phyloP scores from a whole-genome alignment of 371 early-diverging fungal species.

The Rhizopus microsporus region DNA sequence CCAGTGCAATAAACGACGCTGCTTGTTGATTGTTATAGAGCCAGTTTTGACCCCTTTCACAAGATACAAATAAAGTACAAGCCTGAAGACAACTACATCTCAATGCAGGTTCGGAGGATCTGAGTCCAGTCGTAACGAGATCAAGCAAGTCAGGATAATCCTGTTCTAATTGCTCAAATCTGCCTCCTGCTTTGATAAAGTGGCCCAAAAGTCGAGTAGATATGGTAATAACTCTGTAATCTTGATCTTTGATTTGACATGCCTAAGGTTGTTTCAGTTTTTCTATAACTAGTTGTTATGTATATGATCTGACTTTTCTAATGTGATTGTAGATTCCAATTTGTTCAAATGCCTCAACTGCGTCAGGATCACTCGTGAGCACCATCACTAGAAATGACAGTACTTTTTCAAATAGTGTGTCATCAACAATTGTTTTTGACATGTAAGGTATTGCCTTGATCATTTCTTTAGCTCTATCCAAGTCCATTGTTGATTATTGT shows the following conservation, averaged over 20 bases:
- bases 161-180: slow-evolving; percentile 14
- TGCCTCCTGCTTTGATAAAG: slow-evolving; percentile 16
- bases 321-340: slow-evolving; percentile 26
- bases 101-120: slow-evolving; percentile 35
- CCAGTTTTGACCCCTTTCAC: slow-evolving; percentile 21
- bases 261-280: slow-evolving; percentile 4
- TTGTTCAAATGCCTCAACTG: slow-evolving; percentile 9
- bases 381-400: slow-evolving; percentile 28
- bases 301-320: slow-evolving; percentile 13
- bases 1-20: slow-evolving; percentile 22
- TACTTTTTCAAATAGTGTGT: slow-evolving; percentile 51
- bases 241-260: slow-evolving; percentile 26
- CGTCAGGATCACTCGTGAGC: slow-evolving; percentile 6
- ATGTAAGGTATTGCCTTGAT: slow-evolving; percentile 39
- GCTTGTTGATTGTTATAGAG: slow-evolving; percentile 24
- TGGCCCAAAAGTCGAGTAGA: slow-evolving; percentile 43
- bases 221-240: slow-evolving; percentile 39
- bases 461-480: slow-evolving; percentile 30
- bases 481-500: slow-evolving; percentile 16
- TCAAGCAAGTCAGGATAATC: slow-evolving; percentile 20
- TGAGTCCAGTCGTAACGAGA: slow-evolving; percentile 13
- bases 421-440: slow-evolving; percentile 48
- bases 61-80: slow-evolving; percentile 25
- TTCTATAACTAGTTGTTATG: neutral
- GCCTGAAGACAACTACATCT: slow-evolving; percentile 41